These are phyloP conservation scores for Athelia psychrophila DNA, from an alignment of 1,284 basidiomycete species.

Conservation along the genomic window DNA sequence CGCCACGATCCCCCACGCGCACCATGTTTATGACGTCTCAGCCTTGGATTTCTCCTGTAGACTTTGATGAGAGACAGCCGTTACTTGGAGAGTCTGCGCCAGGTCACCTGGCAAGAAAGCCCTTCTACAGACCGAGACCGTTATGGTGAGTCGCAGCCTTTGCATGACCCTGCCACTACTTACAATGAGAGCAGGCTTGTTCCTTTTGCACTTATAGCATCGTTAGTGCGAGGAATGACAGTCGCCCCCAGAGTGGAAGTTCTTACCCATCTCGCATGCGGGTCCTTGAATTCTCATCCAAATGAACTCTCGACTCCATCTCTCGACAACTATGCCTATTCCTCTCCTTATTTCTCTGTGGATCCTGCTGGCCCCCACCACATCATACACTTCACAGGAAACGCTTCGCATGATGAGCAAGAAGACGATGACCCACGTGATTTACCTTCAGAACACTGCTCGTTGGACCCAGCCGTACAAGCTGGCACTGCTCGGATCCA, in stretches of 20 bases:
- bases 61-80: neutral
- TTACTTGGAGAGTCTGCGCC: neutral
- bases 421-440: slow-evolving; percentile 46
- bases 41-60: too few relatives aligned
- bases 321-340: slow-evolving; percentile 8
- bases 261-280: slow-evolving; percentile 74
- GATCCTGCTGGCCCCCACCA: slow-evolving; percentile 10
- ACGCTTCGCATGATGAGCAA: slow-evolving; percentile 29
- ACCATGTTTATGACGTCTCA: neutral
- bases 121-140: slow-evolving; percentile 65
- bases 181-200: slow-evolving; percentile 73
- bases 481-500: slow-evolving; percentile 67
- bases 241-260: slow-evolving; percentile 74
- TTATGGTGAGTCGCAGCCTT: slow-evolving; percentile 43
- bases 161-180: too few relatives aligned
- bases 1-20: too few relatives aligned
- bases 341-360: slow-evolving; percentile 15
- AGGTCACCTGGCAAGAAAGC: slow-evolving; percentile 38
- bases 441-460: slow-evolving; percentile 50
- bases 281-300: slow-evolving; percentile 45
- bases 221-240: slow-evolving; percentile 77
- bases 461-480: slow-evolving; percentile 62
- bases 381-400: slow-evolving; percentile 12
- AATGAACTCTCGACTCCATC: slow-evolving; percentile 34
- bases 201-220: slow-evolving; percentile 63